Evolutionary conservation across 257 asterid genomes (phyloP), one percentile per base, ranked within the genome.

Genomic region (Gentiana straminea): DNA sequence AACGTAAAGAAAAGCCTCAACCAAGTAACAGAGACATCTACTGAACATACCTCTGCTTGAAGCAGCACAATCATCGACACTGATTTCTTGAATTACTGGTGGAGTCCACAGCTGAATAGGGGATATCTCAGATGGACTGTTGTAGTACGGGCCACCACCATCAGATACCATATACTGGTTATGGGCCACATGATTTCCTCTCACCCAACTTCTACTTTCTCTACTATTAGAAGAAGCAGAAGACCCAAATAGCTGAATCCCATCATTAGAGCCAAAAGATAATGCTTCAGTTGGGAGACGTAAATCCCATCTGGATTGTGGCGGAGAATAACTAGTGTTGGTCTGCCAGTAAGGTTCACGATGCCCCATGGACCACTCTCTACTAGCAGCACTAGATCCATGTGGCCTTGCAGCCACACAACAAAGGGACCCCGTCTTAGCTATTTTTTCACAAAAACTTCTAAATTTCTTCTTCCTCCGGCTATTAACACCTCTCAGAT

Each of bases 321-420:
- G 97, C 3, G 99, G 99, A 46, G 99, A 88, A 80, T 80, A 92
- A 77, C 95, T 92, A 1, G 95, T 65, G 72, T 92, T 92, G 33
- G 94, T 88, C 57, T 94, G 80, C 97, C 97, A 92, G 68, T 92
- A 85, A 37, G 95, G 99, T 66, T 92, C 99, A 0, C 83, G 94
- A 33, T 87, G 94, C 48, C 95, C 97, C 73, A 85, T 77, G 3
- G 99, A 92, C 94, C 95, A 88, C 70, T 92, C 99, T 71, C 89
- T 64, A 68, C 90, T 89, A 60, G 97, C 61, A 53, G 87, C 74
- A 72, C 73, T 88, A 46, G 97, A 85, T 64, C 89, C 94, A 85
- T 92, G 97, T 79, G 95, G 98, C 98, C 99, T 83, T 51, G 97
- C 91, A 71, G 99, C 99, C 97, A 88, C 99, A 86, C 95, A 92